Evolutionary conservation across 2,329 filamentous ascomycete genomes (phyloP), one percentile per base, ranked within the genome.

Genomic region (Erysiphe neolycopersici): DNA sequence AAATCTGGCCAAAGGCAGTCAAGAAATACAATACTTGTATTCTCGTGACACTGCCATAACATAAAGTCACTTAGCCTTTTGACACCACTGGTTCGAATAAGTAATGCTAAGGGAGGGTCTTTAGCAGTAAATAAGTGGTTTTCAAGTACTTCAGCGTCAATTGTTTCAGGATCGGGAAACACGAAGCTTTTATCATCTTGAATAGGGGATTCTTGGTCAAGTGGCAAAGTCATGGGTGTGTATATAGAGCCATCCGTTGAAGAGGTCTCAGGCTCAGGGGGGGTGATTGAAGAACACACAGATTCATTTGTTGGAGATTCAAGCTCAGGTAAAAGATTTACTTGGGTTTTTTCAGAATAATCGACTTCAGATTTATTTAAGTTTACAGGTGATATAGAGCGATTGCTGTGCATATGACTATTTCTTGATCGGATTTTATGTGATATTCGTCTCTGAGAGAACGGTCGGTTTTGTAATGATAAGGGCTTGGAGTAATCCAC

Each of bases 1-100:
- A 98, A 94, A 49, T 94, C 83, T 1, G 89, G 89, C 89, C 89
- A 98, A 48, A 93, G 66, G 50, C 82, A 89, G 53, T 92, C 72
- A 45, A 94, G 62, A 57, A 95, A 98, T 47, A 91, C 82, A 49
- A 98, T 79, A 47, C 92, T 79, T 0, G 89, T 94, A 49, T 87
- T 68, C 56, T 93, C 73, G 56, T 95, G 85, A 53, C 82, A 89
- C 61, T 98, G 89, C 89, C 89, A 98, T 31, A 98, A 73, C 85
- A 98, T 89, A 54, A 95, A 98, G 58, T 98, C 89, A 56, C 84
- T 94, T 46, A 98, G 64, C 41, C 89, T 71, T 59, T 85, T 79
- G 13, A 98, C 89, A 26, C 85, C 87, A 48, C 84, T 94, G 4
- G 89, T 98, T 42, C 89, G 74, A 42, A 98, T 70, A 44, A 98